Evolutionary conservation across 163 green algal genomes (phyloP).

Genomic region (Chlamydomonas reinhardtii): DNA sequence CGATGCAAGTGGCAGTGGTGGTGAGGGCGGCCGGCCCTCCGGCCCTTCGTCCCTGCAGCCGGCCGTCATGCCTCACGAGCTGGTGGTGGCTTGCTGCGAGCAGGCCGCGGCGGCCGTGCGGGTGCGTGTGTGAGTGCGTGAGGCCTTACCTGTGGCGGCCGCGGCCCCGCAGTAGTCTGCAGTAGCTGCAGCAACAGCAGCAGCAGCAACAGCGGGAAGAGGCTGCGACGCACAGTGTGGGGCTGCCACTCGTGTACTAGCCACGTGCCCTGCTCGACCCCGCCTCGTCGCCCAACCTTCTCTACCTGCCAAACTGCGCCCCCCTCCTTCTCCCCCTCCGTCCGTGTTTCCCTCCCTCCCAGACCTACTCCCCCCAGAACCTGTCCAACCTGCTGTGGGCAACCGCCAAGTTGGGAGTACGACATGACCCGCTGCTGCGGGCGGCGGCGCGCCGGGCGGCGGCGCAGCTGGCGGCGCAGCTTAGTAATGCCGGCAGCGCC

Average conservation of each 20-base stretch:
- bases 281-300: not conserved
- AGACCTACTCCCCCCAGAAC: slow-evolving; percentile 38
- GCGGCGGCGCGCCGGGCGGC: slow-evolving; percentile 8
- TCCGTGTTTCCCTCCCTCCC: not conserved
- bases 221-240: too few relatives aligned
- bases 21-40: too few relatives aligned
- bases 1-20: not conserved
- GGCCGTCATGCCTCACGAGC: not conserved
- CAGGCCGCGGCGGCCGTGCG: not conserved
- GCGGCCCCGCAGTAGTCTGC: too few relatives aligned
- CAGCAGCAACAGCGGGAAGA: too few relatives aligned
- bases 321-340: not conserved
- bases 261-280: too few relatives aligned
- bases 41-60: too few relatives aligned
- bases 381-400: slow-evolving; percentile 47
- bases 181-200: too few relatives aligned
- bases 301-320: not conserved
- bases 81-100: slow-evolving; percentile 14
- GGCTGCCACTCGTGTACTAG: too few relatives aligned
- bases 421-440: slow-evolving; percentile 15
- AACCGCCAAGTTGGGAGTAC: slow-evolving; percentile 1
- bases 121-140: slow-evolving; percentile 20
- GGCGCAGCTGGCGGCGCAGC: slow-evolving; percentile 1
- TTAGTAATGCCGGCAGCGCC: too few relatives aligned
- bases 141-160: too few relatives aligned